Evolutionary conservation across 2,329 filamentous ascomycete genomes (phyloP), one percentile per base, ranked within the genome.

Genomic region (Arthrocladium fulminans): DNA sequence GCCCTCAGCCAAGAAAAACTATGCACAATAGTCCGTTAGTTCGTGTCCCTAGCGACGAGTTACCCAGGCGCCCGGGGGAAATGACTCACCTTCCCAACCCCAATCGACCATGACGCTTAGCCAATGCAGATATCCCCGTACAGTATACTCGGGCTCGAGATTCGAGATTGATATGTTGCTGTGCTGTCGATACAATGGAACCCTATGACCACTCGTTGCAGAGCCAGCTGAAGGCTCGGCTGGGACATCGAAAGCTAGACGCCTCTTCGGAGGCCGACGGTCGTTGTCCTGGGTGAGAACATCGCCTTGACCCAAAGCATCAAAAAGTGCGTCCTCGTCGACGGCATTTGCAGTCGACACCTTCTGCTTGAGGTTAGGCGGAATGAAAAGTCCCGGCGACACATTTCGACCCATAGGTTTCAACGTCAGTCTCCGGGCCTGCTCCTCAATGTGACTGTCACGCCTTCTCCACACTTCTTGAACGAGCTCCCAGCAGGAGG

Each of bases 91-190:
- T 73, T 85, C 81, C 81, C 82, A 86, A n/a, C 72, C 68, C 79
- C 79, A 83, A 56, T 84, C 81, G 53, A 75, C 76, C 82, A 85
- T 85, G 35, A 86, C 80, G 30, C 80, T 78, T 7, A 83, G 69
- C 82, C 82, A 86, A 63, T 86, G 82, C 58, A 83, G 64, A 39
- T 70, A 70, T 2, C 82, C 81, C 53, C 77, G 73, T n/a, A 85
- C 79, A 2, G 80, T 83, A 58, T 78, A 74, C 44, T 81, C 77
- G 47, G 69, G 69, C 51, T 81, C 76, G 52, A 79, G 30, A 35
- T 54, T 49, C 38, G 53, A 55, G 44, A 48, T 44, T 10, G 37
- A 10, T 19, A 48, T 25, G 24, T 48, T 38, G 6, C 39, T 51
- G 15, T 34, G 19, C 19, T 40, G 30, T 45, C 45, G 38, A 15